Evolutionary conservation across 2,329 filamentous ascomycete genomes (phyloP), one percentile per base, ranked within the genome.

Genomic region (Aspergillus glaucus): DNA sequence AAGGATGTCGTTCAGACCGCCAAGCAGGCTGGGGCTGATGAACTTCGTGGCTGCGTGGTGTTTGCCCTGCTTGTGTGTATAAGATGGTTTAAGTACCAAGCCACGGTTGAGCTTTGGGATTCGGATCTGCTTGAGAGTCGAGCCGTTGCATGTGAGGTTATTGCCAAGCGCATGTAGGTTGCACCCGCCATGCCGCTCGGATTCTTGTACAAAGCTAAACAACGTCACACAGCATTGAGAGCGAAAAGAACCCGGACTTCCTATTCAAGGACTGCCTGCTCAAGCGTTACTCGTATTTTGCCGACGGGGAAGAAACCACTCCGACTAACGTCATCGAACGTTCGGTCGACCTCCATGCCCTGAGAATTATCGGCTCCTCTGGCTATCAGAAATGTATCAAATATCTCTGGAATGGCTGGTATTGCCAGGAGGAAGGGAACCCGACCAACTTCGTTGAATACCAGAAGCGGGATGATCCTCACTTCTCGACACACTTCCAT

Each of bases 351-450:
- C 73, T 97, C 22, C 93, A 98, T 65, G 89, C 92, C 1, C 76
- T 97, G 42, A 79, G 81, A 12, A 84, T 98, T 43, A 97, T 97
- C 53, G 89, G 89, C 2, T 92, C 87, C 0, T 90, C 88, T 0
- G 92, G 93, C 22, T 98, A 97, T 67, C 93, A 97, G 60, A 95
- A 94, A 72, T 97, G 92, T 64, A 89, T 97, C 61, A 82, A 79
- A 53, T 89, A 94, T 63, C 82, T 98, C 7, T 98, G 93, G 93
- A 82, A 84, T 53, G 93, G 93, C 19, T 98, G 93, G 93, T 76
- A 97, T 7, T 84, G 95, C n/a, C 93, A 98, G 66, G 89, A 96
- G 57, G 90, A 96, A 59, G 79, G 91, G 44, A 91, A 97, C 59
- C 87, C 92, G 0, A 83, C 85, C n/a, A 84, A 83, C 46, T 98